Evolutionary conservation across 2,329 filamentous ascomycete genomes (phyloP).

Genomic region (Pseudocercospora musae): DNA sequence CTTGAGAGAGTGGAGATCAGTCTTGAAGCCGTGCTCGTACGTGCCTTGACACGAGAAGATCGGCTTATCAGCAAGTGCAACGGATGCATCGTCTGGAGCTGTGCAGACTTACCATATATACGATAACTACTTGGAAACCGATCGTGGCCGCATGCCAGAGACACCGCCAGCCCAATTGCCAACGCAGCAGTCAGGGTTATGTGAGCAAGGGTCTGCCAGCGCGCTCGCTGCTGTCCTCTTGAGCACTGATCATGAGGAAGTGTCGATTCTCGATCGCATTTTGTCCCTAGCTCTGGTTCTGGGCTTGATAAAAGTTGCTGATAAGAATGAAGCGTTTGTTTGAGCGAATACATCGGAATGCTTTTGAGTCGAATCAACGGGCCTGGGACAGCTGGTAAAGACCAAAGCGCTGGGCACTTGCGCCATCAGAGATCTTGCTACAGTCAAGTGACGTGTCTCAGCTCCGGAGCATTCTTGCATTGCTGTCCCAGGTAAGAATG

Average conservation of each 20-base stretch:
- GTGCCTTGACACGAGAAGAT: neutral
- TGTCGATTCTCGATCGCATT: neutral
- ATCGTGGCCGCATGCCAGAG: neutral
- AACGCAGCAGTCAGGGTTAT: neutral
- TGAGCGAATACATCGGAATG: neutral
- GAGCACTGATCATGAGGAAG: neutral
- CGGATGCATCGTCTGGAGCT: neutral
- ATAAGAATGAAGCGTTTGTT: neutral
- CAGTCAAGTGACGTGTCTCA: no score
- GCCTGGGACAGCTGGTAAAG: no score
- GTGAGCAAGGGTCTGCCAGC: neutral
- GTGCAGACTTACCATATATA: neutral
- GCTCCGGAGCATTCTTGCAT: no score
- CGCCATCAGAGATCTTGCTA: no score
- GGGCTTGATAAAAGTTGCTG: neutral
- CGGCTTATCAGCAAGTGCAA: neutral
- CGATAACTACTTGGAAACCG: neutral
- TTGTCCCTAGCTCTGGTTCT: neutral
- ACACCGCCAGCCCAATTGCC: neutral
- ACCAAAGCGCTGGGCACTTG: no score
- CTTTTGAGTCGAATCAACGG: no score
- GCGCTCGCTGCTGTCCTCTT: neutral
- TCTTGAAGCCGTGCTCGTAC: neutral
- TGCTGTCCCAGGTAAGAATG: no score
- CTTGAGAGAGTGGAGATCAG: neutral